Percentiles rank a stretch among this genome's conserved stretches.
Evolutionary conservation across 2,329 filamentous ascomycete genomes (phyloP).

Genomic region (Neocucurbitaria cava): DNA sequence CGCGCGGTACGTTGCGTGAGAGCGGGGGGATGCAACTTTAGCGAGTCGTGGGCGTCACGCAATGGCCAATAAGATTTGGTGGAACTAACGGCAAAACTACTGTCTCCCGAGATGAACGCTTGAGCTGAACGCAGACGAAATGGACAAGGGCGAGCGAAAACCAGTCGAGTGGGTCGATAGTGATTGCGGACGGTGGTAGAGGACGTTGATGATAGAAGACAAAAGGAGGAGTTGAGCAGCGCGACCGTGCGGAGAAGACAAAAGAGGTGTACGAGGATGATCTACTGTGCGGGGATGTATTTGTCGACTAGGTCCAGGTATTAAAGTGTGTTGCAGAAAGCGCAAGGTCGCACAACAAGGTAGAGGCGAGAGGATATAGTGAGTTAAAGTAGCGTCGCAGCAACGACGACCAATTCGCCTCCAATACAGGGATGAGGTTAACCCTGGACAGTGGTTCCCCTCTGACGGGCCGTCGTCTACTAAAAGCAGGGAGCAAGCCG

Average conservation of each 20-base stretch:
- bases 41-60: constrained; percentile 41
- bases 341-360: constrained; percentile 39
- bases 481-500: constrained; percentile 40
- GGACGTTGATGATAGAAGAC: constrained; percentile 24
- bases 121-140: constrained; percentile 23
- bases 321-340: constrained; percentile 34
- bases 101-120: constrained; percentile 23
- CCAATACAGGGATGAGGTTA: constrained; percentile 36
- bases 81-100: constrained; percentile 37
- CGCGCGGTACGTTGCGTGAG: constrained; percentile 39
- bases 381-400: constrained; percentile 44
- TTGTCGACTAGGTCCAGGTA: constrained; percentile 41
- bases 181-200: constrained; percentile 12
- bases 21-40: constrained; percentile 43
- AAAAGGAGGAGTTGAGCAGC: constrained; percentile 25
- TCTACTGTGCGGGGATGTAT: constrained; percentile 44
- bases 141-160: constrained; percentile 17
- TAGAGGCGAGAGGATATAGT: constrained; percentile 41
- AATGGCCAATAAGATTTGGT: constrained; percentile 37
- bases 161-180: constrained; percentile 15
- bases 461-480: constrained; percentile 39
- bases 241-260: constrained; percentile 32
- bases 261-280: constrained; percentile 36
- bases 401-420: constrained; percentile 35
- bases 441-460: constrained; percentile 37